A percentile compares a stretch with the other conserved stretches of the same genome.
These are phyloP conservation scores for Neofusicoccum kwambonambiense DNA, from an alignment of 2,329 filamentous ascomycete species.

Conservation along the genomic window DNA sequence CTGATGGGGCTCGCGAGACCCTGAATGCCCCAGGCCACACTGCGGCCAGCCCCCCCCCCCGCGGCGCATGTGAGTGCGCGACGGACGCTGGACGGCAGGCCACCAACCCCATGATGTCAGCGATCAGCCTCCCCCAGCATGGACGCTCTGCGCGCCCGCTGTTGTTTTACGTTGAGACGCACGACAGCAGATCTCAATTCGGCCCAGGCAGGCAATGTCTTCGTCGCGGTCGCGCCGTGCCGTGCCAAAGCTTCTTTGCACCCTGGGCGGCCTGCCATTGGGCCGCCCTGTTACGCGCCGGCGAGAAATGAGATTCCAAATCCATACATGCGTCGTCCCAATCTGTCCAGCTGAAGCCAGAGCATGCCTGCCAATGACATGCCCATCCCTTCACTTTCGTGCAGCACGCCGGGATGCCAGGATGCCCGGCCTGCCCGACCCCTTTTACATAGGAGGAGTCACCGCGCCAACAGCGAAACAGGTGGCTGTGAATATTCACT, in stretches of 20 bases:
- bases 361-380: conserved; percentile 8
- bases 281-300: background rate
- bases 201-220: background rate
- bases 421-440: background rate
- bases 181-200: conserved; percentile 10
- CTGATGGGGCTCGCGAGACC: background rate
- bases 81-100: too few relatives aligned
- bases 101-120: conserved; percentile 4
- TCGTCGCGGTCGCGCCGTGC: background rate
- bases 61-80: background rate
- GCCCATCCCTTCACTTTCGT: background rate
- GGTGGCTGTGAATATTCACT: background rate
- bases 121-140: background rate
- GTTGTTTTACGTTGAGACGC: conserved; percentile 9
- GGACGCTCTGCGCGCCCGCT: background rate
- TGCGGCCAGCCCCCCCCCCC: background rate
- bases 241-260: background rate
- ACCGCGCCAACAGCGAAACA: background rate
- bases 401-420: background rate
- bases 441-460: conserved; percentile 2
- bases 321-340: background rate
- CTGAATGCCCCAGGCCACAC: background rate
- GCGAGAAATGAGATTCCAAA: conserved; percentile 15
- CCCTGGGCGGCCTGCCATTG: background rate
- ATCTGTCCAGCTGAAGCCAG: conserved; percentile 3